phyloP scores from a whole-genome alignment of 163 green algal genomes.

The Scenedesmus sp. region DNA sequence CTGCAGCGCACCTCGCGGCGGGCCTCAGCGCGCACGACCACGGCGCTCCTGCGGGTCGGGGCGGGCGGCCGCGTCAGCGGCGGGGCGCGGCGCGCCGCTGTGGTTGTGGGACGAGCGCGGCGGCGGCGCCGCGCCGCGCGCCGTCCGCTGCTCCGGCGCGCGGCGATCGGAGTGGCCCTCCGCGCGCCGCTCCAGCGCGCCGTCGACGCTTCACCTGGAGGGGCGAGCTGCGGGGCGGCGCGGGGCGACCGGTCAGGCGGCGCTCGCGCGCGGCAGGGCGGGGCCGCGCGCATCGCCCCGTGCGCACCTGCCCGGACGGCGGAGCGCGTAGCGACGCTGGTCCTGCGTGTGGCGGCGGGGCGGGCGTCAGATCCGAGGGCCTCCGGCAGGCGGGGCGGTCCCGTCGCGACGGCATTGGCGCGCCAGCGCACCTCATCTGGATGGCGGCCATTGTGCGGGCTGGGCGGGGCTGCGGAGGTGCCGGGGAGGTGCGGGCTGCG shows the following conservation, averaged over 20 bases:
- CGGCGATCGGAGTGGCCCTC: background rate
- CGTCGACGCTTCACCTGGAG: conserved; percentile 40
- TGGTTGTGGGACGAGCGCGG: too few relatives aligned
- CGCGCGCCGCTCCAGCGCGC: background rate
- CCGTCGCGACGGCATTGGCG: background rate
- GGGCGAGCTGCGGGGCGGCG: conserved; percentile 39
- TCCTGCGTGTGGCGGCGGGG: conserved; percentile 8
- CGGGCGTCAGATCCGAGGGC: background rate
- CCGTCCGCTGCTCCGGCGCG: background rate
- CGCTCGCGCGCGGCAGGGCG: too few relatives aligned
- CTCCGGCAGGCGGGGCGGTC: background rate
- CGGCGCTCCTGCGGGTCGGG: conserved; percentile 64
- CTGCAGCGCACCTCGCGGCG: conserved; percentile 59
- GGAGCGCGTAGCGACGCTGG: conserved; percentile 31
- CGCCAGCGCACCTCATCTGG: conserved; percentile 22
- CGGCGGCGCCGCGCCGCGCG: too few relatives aligned
- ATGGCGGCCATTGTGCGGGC: conserved; percentile 41
- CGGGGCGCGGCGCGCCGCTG: too few relatives aligned
- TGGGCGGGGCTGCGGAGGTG: too few relatives aligned
- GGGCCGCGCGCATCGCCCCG: background rate
- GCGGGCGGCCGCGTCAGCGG: too few relatives aligned
- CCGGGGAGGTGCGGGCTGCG: too few relatives aligned
- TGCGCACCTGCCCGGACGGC: conserved; percentile 33
- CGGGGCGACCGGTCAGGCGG: too few relatives aligned
- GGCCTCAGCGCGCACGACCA: conserved; percentile 74